phyloP scores from a whole-genome alignment of 225 moss, liverwort and hornwort genomes.

The Lunularia cruciata region DNA sequence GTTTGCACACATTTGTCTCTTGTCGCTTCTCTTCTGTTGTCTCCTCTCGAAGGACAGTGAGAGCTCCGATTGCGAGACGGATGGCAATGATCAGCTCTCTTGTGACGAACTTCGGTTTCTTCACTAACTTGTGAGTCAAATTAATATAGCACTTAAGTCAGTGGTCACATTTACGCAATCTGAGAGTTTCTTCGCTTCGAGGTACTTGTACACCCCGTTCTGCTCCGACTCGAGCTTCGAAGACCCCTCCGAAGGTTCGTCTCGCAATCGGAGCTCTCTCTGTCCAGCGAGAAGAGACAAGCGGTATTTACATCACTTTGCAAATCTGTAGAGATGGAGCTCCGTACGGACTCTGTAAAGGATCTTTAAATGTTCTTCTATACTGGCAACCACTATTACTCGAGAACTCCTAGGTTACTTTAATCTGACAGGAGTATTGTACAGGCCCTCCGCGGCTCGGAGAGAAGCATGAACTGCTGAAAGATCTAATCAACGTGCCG shows the following conservation, averaged over 20 bases:
- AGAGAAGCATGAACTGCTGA: constrained; percentile 4
- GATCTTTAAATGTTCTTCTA: neutral
- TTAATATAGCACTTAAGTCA: too few relatives aligned
- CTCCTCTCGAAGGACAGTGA: too few relatives aligned
- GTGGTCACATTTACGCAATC: too few relatives aligned
- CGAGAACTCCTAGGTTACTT: neutral
- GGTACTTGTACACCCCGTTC: too few relatives aligned
- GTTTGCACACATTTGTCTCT: too few relatives aligned
- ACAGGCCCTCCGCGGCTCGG: neutral
- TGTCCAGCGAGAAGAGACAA: neutral
- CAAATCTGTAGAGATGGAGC: neutral
- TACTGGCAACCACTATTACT: neutral
- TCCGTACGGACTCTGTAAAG: neutral
- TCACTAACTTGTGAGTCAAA: too few relatives aligned
- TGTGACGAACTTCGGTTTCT: too few relatives aligned
- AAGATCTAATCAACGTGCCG: neutral
- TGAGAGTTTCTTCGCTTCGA: neutral
- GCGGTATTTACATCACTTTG: neutral
- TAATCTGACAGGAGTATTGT: neutral
- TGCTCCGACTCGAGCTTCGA: constrained; percentile 10
- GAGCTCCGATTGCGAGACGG: too few relatives aligned
- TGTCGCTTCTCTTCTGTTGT: too few relatives aligned
- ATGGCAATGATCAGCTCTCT: too few relatives aligned
- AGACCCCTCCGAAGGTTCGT: constrained; percentile 13
- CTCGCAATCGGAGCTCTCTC: neutral